phyloP scores from a whole-genome alignment of 139 green algal genomes.

The Astrephomene gubernaculifera region DNA sequence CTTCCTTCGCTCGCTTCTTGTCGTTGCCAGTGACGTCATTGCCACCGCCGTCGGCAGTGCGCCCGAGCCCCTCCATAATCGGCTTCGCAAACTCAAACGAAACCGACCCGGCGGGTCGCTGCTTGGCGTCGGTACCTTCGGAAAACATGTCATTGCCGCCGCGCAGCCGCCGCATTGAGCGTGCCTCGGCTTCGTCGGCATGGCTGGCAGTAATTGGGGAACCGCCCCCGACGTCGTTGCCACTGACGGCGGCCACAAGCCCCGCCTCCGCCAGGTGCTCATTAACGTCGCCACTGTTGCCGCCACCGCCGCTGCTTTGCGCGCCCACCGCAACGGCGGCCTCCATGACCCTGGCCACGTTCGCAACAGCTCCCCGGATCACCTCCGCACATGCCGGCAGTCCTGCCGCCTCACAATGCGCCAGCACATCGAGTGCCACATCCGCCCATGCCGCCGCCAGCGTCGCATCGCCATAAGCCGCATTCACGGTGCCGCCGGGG shows the following conservation, averaged over 20 bases:
- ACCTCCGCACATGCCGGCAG: conserved; percentile 6
- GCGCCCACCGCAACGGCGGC: not conserved
- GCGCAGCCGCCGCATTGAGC: too few relatives aligned
- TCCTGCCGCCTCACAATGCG: conserved; percentile 17
- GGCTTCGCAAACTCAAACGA: too few relatives aligned
- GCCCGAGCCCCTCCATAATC: not conserved
- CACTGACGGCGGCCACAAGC: not conserved
- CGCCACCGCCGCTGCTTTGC: not conserved
- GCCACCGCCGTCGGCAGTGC: not conserved
- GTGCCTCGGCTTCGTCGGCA: not conserved
- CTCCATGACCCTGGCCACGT: not conserved
- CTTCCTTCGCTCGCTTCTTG: not conserved
- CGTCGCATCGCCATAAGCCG: too few relatives aligned
- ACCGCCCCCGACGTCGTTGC: not conserved
- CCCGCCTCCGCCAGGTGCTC: not conserved
- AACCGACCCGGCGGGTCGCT: too few relatives aligned
- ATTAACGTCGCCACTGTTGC: not conserved
- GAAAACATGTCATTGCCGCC: too few relatives aligned
- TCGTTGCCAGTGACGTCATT: not conserved
- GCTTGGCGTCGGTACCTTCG: too few relatives aligned
- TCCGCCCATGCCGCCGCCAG: not conserved
- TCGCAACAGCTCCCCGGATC: not conserved
- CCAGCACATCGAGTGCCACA: not conserved
- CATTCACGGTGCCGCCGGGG: too few relatives aligned
- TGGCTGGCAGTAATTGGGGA: not conserved